Evolutionary conservation across 352 stramenopile genomes (phyloP).

Genomic region (Phytophthora fragariae): DNA sequence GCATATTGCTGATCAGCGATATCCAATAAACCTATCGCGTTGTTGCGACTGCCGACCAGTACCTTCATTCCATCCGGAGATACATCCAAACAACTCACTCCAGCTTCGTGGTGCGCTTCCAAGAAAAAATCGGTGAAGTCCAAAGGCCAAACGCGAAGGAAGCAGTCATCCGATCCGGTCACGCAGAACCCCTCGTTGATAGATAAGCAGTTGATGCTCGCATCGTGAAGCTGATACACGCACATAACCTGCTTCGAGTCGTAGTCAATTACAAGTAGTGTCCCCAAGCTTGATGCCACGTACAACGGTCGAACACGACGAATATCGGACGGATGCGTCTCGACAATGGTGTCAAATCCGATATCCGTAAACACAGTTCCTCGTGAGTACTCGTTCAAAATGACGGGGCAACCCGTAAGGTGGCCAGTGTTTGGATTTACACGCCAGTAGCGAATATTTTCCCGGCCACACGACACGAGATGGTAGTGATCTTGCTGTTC

Average conservation of each 20-base stretch:
- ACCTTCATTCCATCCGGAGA: conserved; percentile 85
- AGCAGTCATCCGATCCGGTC: conserved; percentile 87
- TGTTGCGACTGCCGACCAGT: conserved; percentile 72
- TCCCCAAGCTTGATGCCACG: conserved; percentile 78
- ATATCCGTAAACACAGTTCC: conserved; percentile 87
- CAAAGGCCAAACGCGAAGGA: conserved; percentile 91
- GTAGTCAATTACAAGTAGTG: conserved; percentile 87
- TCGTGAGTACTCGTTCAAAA: conserved; percentile 91
- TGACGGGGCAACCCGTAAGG: conserved; percentile 82
- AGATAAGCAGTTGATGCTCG: conserved; percentile 80
- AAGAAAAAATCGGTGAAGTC: conserved; percentile 94
- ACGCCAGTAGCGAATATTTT: conserved; percentile 94
- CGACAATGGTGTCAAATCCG: conserved; percentile 77
- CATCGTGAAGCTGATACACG: conserved; percentile 92
- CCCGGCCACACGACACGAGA: conserved; percentile 89
- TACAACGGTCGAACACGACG: conserved; percentile 70
- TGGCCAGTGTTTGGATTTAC: conserved; percentile 57
- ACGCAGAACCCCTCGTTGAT: conserved; percentile 93
- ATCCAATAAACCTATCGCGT: conserved; percentile 87
- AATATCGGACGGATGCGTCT: conserved; percentile 68
- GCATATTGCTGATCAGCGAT: conserved; percentile 85
- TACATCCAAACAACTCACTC: conserved; percentile 73
- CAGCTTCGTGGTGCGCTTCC: conserved; percentile 85
- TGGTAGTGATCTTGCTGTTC: conserved; percentile 59
- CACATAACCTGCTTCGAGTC: conserved; percentile 82